Conservation (phyloP, 768 basidiomycete species). For the Polyporus arcularius region DNA sequence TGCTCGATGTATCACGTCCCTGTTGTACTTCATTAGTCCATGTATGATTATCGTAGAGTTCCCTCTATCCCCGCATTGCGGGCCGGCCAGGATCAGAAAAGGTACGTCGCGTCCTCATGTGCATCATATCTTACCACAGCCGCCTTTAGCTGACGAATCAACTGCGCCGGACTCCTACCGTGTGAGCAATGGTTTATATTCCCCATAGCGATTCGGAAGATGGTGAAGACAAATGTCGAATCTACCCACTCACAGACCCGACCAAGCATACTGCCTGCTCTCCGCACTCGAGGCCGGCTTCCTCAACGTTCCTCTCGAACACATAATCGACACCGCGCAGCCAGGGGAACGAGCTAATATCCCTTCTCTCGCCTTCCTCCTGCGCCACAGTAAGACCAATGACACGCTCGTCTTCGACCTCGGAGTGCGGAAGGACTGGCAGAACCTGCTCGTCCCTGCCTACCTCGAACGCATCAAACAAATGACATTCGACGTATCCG, state of each 20-base stretch:
- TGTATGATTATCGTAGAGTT: neutral
- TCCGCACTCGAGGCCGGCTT: conserved; percentile 16
- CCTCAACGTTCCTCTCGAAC: conserved; percentile 6
- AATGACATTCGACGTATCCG: conserved; percentile 10
- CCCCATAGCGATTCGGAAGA: too few species aligned
- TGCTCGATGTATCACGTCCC: neutral
- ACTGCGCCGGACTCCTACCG: too few species aligned
- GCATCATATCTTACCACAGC: neutral
- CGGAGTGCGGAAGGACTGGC: conserved; percentile 48
- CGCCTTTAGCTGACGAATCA: too few species aligned
- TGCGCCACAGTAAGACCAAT: conserved; percentile 44
- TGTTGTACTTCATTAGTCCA: neutral
- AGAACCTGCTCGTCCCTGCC: conserved; percentile 6
- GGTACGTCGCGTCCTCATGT: too few species aligned
- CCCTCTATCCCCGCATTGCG: too few species aligned
- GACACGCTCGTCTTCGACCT: conserved; percentile 51
- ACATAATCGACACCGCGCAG: conserved; percentile 14
- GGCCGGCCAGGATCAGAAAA: too few species aligned
- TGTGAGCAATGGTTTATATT: too few species aligned
- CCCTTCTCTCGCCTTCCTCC: conserved; percentile 54
- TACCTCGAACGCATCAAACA: neutral
- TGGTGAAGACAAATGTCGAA: too few species aligned
- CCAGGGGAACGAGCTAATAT: conserved; percentile 3
- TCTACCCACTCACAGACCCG: conserved; percentile 1
- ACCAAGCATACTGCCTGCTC: conserved; percentile 12